phyloP scores from a whole-genome alignment of 805 yeast species.

The Vanderwaltozyma polyspora region DNA sequence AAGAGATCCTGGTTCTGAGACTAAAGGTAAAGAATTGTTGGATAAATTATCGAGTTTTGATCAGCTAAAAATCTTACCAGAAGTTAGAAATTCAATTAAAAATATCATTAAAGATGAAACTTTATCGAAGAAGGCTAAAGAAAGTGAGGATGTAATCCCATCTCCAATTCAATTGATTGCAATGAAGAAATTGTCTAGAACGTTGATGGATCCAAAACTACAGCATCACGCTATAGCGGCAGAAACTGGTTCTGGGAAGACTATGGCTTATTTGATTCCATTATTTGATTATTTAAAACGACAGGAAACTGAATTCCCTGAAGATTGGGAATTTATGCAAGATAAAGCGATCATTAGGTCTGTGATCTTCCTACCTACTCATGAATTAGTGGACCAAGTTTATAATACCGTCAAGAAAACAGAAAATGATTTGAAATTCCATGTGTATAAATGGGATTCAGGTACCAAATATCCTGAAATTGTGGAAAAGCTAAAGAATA shows the following conservation, averaged over 20 bases:
- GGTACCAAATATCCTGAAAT: conserved; percentile 45
- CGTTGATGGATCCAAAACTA: conserved; percentile 30
- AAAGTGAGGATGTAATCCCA: conserved; percentile 31
- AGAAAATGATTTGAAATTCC: conserved; percentile 30
- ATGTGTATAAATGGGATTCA: conserved; percentile 51
- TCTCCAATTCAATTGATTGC: conserved; percentile 80
- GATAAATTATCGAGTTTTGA: conserved; percentile 50
- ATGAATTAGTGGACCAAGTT: conserved; percentile 80
- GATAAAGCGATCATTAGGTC: conserved; percentile 45
- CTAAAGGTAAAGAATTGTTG: conserved; percentile 29
- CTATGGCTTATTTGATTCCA: conserved; percentile 82
- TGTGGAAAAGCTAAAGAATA: conserved; percentile 33
- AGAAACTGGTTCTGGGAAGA: conserved; percentile 95
- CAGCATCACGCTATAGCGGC: conserved; percentile 78
- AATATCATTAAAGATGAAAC: conserved; percentile 41
- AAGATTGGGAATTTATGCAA: conserved; percentile 26
- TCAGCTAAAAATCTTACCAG: conserved; percentile 56
- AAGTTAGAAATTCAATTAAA: conserved; percentile 49
- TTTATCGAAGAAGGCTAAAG: conserved; percentile 22
- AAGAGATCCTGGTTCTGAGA: conserved; percentile 22
- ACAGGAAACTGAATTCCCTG: conserved; percentile 33
- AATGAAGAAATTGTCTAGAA: conserved; percentile 30
- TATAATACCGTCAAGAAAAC: conserved; percentile 31
- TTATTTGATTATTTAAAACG: conserved; percentile 56
- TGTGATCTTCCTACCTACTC: conserved; percentile 78